Percentiles rank a stretch among this genome's conserved stretches.
Conservation (phyloP, 805 yeast genomes). For the Cyberlindnera veronae region DNA sequence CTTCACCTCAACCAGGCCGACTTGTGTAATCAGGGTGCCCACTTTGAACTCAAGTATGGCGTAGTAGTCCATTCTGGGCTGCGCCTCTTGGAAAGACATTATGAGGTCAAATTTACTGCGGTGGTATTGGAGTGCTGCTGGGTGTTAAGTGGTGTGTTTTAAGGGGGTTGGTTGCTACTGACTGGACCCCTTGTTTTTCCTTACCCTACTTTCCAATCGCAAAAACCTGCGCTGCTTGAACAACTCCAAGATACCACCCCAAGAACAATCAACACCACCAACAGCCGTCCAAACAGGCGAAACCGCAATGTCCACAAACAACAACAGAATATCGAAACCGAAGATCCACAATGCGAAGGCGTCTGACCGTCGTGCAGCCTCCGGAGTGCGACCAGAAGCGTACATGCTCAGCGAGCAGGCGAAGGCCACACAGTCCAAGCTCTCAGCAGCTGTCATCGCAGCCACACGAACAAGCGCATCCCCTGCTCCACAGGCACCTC, state of each 20-base stretch:
- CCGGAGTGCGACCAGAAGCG: slow-evolving; percentile 44
- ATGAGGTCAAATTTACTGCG: too few species aligned
- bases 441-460: slow-evolving; percentile 14
- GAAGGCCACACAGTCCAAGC: slow-evolving; percentile 10
- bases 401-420: slow-evolving; percentile 34
- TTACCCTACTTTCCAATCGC: too few species aligned
- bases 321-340: slow-evolving; percentile 14
- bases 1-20: slow-evolving; percentile 49
- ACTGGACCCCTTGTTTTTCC: too few species aligned
- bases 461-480: slow-evolving; percentile 8
- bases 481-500: slow-evolving; percentile 2
- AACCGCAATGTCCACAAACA: background rate
- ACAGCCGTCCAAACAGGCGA: too few species aligned
- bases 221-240: too few species aligned
- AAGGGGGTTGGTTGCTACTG: too few species aligned
- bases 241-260: too few species aligned
- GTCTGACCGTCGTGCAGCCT: slow-evolving; percentile 56
- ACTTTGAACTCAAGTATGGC: slow-evolving; percentile 51
- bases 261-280: too few species aligned
- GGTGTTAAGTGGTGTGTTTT: too few species aligned
- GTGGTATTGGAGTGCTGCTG: too few species aligned
- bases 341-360: slow-evolving; percentile 27
- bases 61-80: slow-evolving; percentile 50
- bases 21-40: slow-evolving; percentile 37
- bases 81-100: too few species aligned